Evolutionary conservation across 768 basidiomycete genomes (phyloP).

Genomic region (Mycena floridula): DNA sequence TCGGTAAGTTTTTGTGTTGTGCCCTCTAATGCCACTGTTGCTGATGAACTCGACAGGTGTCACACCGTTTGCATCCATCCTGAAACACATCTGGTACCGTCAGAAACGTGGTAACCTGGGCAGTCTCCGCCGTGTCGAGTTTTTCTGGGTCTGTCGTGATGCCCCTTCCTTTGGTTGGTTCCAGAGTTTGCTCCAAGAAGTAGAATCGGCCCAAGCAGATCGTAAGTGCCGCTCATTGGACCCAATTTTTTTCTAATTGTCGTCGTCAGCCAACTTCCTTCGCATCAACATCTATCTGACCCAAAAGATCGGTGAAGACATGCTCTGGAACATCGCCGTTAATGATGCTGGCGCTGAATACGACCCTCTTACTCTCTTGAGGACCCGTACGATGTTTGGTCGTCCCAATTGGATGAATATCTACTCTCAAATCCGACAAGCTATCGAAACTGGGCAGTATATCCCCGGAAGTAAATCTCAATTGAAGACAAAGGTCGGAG

Average conservation of each 20-base stretch:
- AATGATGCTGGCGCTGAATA: slow-evolving; percentile 83
- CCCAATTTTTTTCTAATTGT: slow-evolving; percentile 8
- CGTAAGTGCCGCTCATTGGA: slow-evolving; percentile 43
- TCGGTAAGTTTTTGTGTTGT: slow-evolving; percentile 45
- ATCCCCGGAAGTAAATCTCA: slow-evolving; percentile 73
- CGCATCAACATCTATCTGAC: slow-evolving; percentile 90
- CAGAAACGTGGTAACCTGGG: slow-evolving; percentile 75
- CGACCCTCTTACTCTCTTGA: slow-evolving; percentile 84
- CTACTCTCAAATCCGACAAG: slow-evolving; percentile 66
- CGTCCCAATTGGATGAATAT: slow-evolving; percentile 87
- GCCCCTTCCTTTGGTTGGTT: slow-evolving; percentile 99
- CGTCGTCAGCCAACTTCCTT: slow-evolving; percentile 72
- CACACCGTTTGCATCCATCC: slow-evolving; percentile 90
- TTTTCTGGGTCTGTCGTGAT: slow-evolving; percentile 92
- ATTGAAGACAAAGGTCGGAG: slow-evolving; percentile 78
- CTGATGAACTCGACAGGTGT: slow-evolving; percentile 45
- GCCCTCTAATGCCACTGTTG: not conserved
- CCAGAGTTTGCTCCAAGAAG: slow-evolving; percentile 80
- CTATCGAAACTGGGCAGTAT: slow-evolving; percentile 80
- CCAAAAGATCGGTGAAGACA: slow-evolving; percentile 78
- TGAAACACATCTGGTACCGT: slow-evolving; percentile 95
- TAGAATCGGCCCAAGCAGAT: slow-evolving; percentile 85
- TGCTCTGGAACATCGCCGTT: slow-evolving; percentile 88
- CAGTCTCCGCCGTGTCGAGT: slow-evolving; percentile 82
- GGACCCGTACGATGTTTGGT: slow-evolving; percentile 86